These are phyloP conservation scores for Microcera coccophila DNA, from an alignment of 2,329 filamentous ascomycete species.

Conservation along the genomic window DNA sequence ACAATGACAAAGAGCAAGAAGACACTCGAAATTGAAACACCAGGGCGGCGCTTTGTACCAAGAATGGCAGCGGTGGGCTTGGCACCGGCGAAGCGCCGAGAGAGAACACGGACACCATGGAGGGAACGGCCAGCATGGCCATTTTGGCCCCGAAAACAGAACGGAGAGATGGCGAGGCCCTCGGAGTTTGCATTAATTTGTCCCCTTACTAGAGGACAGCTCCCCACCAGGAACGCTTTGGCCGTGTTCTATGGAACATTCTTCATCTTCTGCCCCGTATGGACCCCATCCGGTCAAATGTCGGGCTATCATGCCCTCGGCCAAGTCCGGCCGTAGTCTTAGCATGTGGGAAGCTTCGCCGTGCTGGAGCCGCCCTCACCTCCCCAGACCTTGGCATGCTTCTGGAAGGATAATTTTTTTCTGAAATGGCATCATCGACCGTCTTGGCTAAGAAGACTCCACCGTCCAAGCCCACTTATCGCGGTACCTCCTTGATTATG, in stretches of 20 bases:
- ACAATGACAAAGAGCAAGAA: conserved; percentile 19
- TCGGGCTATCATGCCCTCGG: conserved; percentile 25
- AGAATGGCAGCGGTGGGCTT: conserved; percentile 11
- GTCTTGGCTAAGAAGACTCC: conserved; percentile 6
- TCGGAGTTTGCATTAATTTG: neutral
- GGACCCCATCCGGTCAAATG: conserved; percentile 20
- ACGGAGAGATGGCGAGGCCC: neutral
- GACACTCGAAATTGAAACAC: conserved; percentile 13
- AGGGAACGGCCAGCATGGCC: neutral
- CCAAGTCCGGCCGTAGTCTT: conserved; percentile 26
- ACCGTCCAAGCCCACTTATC: too few species aligned
- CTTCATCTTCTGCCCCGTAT: neutral
- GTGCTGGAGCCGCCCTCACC: conserved; percentile 9
- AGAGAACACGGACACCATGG: conserved; percentile 16
- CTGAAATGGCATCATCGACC: conserved; percentile 21
- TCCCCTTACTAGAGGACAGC: neutral
- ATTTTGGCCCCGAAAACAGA: neutral
- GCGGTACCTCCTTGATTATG: too few species aligned
- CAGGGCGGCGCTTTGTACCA: too few species aligned
- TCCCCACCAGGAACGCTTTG: neutral
- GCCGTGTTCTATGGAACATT: neutral
- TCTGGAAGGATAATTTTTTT: conserved; percentile 31
- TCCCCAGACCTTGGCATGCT: conserved; percentile 23
- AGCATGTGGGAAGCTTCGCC: conserved; percentile 19
- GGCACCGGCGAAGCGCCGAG: conserved; percentile 33